Evolutionary conservation across 306 rosid species (phyloP).

Genomic region (Glycine soja): DNA sequence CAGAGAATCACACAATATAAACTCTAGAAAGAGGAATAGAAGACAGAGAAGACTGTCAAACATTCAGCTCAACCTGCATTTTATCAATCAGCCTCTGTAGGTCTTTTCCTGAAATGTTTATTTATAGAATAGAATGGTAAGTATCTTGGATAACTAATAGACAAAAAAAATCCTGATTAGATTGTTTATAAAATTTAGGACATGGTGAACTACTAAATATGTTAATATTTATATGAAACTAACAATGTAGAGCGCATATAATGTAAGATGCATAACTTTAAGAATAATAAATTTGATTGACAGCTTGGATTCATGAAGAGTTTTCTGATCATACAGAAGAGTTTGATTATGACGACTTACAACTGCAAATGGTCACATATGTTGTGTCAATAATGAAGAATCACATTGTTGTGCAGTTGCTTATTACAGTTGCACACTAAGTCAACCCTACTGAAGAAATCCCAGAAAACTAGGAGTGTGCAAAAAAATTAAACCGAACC

Average conservation of each 20-base stretch:
- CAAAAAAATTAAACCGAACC: too few relatives aligned
- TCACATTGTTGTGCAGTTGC: too few relatives aligned
- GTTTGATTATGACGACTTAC: not conserved
- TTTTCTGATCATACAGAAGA: not conserved
- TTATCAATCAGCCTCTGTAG: constrained; percentile 70
- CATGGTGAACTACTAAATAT: constrained; percentile 24
- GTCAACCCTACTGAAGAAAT: too few relatives aligned
- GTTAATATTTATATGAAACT: constrained; percentile 1
- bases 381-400: too few relatives aligned
- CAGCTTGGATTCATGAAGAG: not conserved
- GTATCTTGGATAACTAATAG: constrained; percentile 36
- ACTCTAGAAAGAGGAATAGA: constrained; percentile 40
- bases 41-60: constrained; percentile 39
- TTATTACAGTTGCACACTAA: too few relatives aligned
- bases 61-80: constrained; percentile 65
- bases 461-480: too few relatives aligned
- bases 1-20: constrained; percentile 46
- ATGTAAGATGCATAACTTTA: not conserved
- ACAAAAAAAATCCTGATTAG: constrained; percentile 32
- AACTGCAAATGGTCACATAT: not conserved
- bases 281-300: not conserved
- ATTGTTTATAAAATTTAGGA: constrained; percentile 38
- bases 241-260: not conserved
- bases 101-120: constrained; percentile 76
- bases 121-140: constrained; percentile 46